A percentile compares a stretch with the other conserved stretches of the same genome.
phyloP scores from a whole-genome alignment of 2,329 filamentous ascomycete genomes.

The Kalaharituber pfeilii region DNA sequence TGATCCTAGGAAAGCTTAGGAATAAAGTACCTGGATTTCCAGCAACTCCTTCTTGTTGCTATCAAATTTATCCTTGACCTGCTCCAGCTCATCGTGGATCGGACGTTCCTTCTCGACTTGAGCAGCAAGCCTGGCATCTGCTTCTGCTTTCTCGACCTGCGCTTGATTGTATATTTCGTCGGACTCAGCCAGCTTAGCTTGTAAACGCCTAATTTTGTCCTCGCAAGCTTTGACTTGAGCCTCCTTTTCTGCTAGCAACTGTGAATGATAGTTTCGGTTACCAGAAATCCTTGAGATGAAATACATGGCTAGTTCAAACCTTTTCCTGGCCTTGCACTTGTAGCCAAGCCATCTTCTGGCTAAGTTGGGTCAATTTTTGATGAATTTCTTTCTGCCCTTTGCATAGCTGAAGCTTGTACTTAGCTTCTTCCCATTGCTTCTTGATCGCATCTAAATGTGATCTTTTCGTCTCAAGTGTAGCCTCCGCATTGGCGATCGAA shows the following conservation, averaged over 20 bases:
- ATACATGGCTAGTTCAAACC: conserved; percentile 16
- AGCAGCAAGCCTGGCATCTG: conserved; percentile 30
- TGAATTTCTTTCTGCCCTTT: conserved; percentile 50
- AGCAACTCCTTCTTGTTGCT: conserved; percentile 37
- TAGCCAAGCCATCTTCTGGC: conserved; percentile 63
- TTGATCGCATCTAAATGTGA: conserved; percentile 48
- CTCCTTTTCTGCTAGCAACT: conserved; percentile 29
- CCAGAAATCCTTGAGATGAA: neutral
- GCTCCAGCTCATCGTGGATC: conserved; percentile 32
- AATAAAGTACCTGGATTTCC: conserved; percentile 37
- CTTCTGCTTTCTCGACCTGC: conserved; percentile 28
- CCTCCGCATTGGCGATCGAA: conserved; percentile 53
- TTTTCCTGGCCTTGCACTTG: conserved; percentile 65
- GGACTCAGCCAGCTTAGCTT: conserved; percentile 30
- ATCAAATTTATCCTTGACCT: conserved; percentile 37
- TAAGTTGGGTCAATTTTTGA: conserved; percentile 40
- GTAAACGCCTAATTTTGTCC: conserved; percentile 34
- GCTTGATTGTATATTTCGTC: conserved; percentile 24
- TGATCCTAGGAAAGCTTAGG: neutral
- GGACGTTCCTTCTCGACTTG: conserved; percentile 30
- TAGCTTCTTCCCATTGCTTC: conserved; percentile 41
- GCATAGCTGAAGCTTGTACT: conserved; percentile 46
- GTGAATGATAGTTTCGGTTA: neutral
- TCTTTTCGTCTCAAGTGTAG: conserved; percentile 42
- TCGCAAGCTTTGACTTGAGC: conserved; percentile 27